Conservation (phyloP, 2,329 filamentous ascomycete genomes). For the Chrysoporthe deuterocubensis region DNA sequence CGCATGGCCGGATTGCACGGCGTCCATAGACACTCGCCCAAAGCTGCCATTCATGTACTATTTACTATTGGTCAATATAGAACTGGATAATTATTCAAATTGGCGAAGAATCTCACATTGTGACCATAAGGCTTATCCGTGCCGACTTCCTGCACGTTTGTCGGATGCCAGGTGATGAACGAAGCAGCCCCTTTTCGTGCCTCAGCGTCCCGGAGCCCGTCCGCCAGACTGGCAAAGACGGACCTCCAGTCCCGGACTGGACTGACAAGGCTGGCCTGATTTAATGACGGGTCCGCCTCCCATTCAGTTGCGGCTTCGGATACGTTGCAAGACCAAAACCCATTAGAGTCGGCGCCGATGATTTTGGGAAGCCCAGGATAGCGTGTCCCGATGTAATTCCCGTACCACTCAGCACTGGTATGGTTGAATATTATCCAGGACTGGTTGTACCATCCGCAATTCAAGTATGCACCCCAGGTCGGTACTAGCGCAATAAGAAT, state of each 20-base stretch:
- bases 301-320: neutral
- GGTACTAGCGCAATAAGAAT: constrained; percentile 11
- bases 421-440: constrained; percentile 10
- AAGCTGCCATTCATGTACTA: constrained; percentile 14
- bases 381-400: constrained; percentile 5
- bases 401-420: constrained; percentile 10
- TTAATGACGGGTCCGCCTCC: constrained; percentile 1
- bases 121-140: constrained; percentile 12
- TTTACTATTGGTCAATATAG: neutral
- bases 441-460: constrained; percentile 8
- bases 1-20: constrained; percentile 10
- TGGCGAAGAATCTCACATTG: neutral
- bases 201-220: constrained; percentile 8
- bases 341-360: constrained; percentile 15
- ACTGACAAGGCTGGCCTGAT: constrained; percentile 9
- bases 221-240: constrained; percentile 7
- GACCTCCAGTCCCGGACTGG: constrained; percentile 9
- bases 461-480: constrained; percentile 13
- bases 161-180: constrained; percentile 10
- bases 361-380: constrained; percentile 14
- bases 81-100: neutral
- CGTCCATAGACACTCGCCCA: constrained; percentile 9
- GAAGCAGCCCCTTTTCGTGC: neutral
- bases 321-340: constrained; percentile 9
- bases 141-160: constrained; percentile 1